Conservation (phyloP, 2,329 filamentous ascomycete species). For the Pseudogymnoascus sp. region DNA sequence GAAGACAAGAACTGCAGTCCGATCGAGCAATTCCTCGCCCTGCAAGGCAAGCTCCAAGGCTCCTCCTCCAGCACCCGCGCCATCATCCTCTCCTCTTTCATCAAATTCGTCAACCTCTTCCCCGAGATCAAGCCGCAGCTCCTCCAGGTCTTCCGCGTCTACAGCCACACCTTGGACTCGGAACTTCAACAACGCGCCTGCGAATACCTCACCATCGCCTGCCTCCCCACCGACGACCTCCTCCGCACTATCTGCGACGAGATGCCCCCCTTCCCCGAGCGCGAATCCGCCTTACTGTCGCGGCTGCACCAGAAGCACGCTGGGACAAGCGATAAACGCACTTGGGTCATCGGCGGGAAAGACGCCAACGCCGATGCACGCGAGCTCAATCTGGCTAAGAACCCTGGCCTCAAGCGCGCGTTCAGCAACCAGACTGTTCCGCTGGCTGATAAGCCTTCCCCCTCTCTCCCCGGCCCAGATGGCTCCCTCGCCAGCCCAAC, state of each 20-base stretch:
- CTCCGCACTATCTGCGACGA: constrained; percentile 92
- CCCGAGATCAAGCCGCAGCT: constrained; percentile 97
- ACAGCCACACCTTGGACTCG: constrained; percentile 89
- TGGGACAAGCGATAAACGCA: constrained; percentile 86
- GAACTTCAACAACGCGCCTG: constrained; percentile 94
- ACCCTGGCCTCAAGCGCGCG: constrained; percentile 73
- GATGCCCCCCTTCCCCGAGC: constrained; percentile 96
- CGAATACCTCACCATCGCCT: constrained; percentile 83
- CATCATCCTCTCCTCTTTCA: constrained; percentile 88
- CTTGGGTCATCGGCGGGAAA: constrained; percentile 96
- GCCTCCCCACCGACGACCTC: constrained; percentile 79
- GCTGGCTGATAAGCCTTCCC: constrained; percentile 37
- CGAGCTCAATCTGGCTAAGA: constrained; percentile 73
- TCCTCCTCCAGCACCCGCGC: constrained; percentile 85
- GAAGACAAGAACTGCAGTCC: constrained; percentile 88
- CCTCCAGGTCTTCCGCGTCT: constrained; percentile 78
- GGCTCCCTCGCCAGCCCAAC: constrained; percentile 38
- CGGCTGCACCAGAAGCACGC: constrained; percentile 90
- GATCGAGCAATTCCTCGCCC: constrained; percentile 90
- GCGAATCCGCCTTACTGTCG: constrained; percentile 84
- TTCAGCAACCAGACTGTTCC: constrained; percentile 50
- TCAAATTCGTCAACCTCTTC: constrained; percentile 98
- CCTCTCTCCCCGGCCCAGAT: constrained; percentile 36
- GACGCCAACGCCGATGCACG: constrained; percentile 77
- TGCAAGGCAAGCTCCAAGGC: constrained; percentile 81